These are phyloP conservation scores for Exserohilum rostratum DNA, from an alignment of 2,329 filamentous ascomycete genomes.

Conservation along the genomic window DNA sequence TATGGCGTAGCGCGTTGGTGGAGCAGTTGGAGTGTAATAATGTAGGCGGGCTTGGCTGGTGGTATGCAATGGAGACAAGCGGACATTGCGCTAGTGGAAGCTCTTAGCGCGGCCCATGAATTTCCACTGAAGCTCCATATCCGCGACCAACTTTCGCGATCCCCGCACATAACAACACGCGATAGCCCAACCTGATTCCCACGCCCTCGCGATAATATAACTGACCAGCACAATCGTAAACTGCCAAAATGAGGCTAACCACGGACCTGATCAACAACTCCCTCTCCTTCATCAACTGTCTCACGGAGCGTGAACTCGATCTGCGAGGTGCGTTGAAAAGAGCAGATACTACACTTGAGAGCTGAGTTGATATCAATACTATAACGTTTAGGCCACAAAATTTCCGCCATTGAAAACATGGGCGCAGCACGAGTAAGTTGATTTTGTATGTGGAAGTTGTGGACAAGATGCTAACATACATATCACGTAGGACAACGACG, in stretches of 20 bases:
- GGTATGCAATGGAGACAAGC: neutral
- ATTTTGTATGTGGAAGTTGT: neutral
- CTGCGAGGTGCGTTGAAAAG: conserved; percentile 99
- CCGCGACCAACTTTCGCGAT: conserved; percentile 6
- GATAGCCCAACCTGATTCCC: neutral
- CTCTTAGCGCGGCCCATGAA: conserved; percentile 13
- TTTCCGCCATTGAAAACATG: conserved; percentile 95
- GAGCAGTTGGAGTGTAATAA: neutral
- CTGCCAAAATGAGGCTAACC: conserved; percentile 82
- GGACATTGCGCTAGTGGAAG: conserved; percentile 9
- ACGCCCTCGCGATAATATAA: neutral
- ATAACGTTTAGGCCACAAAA: conserved; percentile 84
- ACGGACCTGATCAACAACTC: conserved; percentile 92
- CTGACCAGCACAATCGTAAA: neutral
- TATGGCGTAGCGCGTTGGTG: too few relatives aligned
- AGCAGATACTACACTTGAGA: conserved; percentile 93
- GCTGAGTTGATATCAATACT: conserved; percentile 82
- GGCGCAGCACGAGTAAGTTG: conserved; percentile 84
- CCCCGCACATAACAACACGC: neutral
- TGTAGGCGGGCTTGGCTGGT: too few relatives aligned
- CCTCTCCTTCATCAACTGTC: conserved; percentile 96
- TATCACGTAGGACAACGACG: conserved; percentile 77
- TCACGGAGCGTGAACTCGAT: conserved; percentile 98
- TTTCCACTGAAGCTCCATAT: conserved; percentile 13
- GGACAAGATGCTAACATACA: neutral